These are phyloP conservation scores for Colletotrichum sp. DNA, from an alignment of 2,329 filamentous ascomycete genomes.

Conservation along the genomic window DNA sequence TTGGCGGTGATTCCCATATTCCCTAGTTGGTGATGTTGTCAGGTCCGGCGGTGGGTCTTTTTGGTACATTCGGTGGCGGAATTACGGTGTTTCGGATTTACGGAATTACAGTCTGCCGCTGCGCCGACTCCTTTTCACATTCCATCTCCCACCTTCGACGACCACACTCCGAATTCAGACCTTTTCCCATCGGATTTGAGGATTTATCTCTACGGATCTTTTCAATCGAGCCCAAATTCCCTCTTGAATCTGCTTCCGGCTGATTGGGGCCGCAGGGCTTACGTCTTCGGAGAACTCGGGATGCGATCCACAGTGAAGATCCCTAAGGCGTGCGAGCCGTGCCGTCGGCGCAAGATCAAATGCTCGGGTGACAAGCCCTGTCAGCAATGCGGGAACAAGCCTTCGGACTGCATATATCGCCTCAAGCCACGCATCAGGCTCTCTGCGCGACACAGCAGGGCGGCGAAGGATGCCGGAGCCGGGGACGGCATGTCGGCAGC, in stretches of 20 bases:
- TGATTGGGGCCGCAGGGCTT: background rate
- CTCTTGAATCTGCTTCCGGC: background rate
- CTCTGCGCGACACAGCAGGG: constrained; percentile 37
- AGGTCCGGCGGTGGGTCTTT: background rate
- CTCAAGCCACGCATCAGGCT: constrained; percentile 17
- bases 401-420: constrained; percentile 21
- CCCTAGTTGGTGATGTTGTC: background rate
- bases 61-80: background rate
- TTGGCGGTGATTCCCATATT: background rate
- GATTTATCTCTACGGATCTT: background rate
- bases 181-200: constrained; percentile 2
- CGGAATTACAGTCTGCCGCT: background rate
- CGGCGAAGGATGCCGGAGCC: constrained; percentile 35
- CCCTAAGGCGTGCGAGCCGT: constrained; percentile 26
- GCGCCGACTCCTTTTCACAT: background rate
- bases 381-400: constrained; percentile 18
- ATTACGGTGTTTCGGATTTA: constrained; percentile 8
- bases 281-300: background rate
- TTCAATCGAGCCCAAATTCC: background rate
- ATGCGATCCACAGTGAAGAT: constrained; percentile 21
- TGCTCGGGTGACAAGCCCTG: constrained; percentile 24
- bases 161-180: background rate
- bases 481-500: background rate
- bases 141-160: background rate
- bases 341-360: constrained; percentile 24